These are phyloP conservation scores for Cicer arietinum DNA, from an alignment of 306 rosid genomes.

Conservation along the genomic window DNA sequence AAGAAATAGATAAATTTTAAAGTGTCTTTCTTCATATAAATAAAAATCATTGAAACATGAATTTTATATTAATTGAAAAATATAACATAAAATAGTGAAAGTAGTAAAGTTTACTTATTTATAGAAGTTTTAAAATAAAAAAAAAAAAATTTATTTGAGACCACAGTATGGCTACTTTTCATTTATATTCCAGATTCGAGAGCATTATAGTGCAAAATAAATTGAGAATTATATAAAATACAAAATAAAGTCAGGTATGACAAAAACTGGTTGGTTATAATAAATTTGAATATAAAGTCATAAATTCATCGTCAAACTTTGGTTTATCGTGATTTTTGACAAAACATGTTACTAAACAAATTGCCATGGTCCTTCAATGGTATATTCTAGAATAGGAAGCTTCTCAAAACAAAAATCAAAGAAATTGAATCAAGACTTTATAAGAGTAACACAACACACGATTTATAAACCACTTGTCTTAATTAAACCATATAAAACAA, in stretches of 20 bases:
- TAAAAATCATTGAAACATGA: no score
- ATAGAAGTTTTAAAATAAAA: no score
- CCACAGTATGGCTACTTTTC: no score
- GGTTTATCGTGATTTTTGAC: neutral
- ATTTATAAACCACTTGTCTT: neutral
- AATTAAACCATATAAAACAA: neutral
- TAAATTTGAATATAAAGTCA: no score
- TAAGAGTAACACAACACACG: conserved; percentile 7
- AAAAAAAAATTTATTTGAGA: no score
- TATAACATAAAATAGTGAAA: no score
- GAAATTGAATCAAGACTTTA: neutral
- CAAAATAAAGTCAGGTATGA: neutral
- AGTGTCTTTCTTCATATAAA: no score
- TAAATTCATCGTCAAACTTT: neutral
- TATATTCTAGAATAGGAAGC: neutral
- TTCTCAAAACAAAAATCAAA: neutral
- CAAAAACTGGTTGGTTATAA: neutral
- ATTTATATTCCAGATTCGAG: no score
- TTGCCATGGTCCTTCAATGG: neutral
- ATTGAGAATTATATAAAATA: neutral
- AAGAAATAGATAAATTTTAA: no score
- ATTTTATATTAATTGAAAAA: no score
- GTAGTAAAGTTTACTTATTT: no score
- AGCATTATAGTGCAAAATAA: no score
- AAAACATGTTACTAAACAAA: conserved; percentile 1